phyloP scores from a whole-genome alignment of 2,329 filamentous ascomycete species.

The Neoscytalidium dimidiatum region DNA sequence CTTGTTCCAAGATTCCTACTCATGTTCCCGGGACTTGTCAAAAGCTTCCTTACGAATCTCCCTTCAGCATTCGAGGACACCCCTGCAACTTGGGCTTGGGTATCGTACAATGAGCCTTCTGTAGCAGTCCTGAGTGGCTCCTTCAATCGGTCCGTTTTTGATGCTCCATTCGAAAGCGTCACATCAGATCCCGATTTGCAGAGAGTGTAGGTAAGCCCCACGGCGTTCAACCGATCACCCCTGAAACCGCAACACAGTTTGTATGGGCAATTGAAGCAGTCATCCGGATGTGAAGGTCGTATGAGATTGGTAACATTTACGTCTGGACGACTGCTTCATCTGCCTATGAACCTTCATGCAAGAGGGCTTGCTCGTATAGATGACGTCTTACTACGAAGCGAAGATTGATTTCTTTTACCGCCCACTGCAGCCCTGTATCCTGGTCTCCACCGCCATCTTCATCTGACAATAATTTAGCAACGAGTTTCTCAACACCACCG shows the following conservation, averaged over 20 bases:
- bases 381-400: too few relatives aligned
- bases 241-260: too few relatives aligned
- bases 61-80: not conserved
- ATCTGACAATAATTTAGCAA: not conserved
- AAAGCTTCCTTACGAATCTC: conserved; percentile 11
- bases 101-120: conserved; percentile 19
- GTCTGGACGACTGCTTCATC: too few relatives aligned
- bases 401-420: too few relatives aligned
- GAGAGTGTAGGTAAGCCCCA: conserved; percentile 11
- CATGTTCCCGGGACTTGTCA: not conserved
- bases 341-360: too few relatives aligned
- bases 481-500: conserved; percentile 21
- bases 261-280: too few relatives aligned
- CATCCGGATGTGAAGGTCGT: too few relatives aligned
- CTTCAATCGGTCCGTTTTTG: conserved; percentile 21
- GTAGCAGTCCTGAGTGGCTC: conserved; percentile 17
- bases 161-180: conserved; percentile 19
- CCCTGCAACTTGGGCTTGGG: conserved; percentile 21
- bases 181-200: conserved; percentile 9
- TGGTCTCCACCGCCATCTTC: not conserved
- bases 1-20: not conserved
- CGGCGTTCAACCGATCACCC: too few relatives aligned
- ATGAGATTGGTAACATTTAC: too few relatives aligned
- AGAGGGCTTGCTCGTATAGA: too few relatives aligned
- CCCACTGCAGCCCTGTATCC: too few relatives aligned